Conservation (phyloP, 331 rosid genomes). For the Prunus yedoensis region DNA sequence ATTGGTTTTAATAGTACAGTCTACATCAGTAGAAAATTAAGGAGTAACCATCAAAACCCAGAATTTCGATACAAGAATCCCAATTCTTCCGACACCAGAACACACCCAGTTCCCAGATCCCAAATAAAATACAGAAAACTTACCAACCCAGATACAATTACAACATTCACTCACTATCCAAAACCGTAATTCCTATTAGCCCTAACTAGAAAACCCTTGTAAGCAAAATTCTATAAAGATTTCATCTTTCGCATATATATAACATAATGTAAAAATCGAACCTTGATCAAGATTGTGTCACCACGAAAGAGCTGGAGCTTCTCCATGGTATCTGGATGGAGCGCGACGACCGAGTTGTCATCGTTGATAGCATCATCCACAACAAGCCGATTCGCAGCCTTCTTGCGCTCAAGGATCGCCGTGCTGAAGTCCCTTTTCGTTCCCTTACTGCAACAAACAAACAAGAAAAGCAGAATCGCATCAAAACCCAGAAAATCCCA, state of each 20-base stretch:
- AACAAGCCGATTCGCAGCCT: conserved; percentile 82
- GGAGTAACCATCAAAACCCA: neutral
- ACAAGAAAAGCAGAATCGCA: neutral
- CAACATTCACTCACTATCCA: conserved; percentile 5
- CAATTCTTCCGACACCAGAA: conserved; percentile 7
- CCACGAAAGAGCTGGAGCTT: conserved; percentile 96
- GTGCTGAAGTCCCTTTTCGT: conserved; percentile 85
- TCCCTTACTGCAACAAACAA: conserved; percentile 60
- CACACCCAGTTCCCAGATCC: conserved; percentile 19
- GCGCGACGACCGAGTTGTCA: conserved; percentile 94
- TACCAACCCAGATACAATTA: conserved; percentile 15
- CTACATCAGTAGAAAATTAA: neutral
- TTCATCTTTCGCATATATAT: neutral
- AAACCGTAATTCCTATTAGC: conserved; percentile 12
- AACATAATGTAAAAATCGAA: conserved; percentile 11
- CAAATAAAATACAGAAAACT: conserved; percentile 12
- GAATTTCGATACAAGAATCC: neutral
- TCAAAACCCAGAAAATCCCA: neutral
- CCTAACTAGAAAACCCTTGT: neutral
- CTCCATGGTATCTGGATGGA: conserved; percentile 95
- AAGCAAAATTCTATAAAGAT: neutral
- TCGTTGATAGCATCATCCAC: conserved; percentile 93
- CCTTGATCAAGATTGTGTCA: conserved; percentile 92
- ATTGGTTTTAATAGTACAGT: neutral
- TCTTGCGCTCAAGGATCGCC: conserved; percentile 93